A percentile compares a stretch with the other conserved stretches of the same genome.
phyloP scores from a whole-genome alignment of 2,329 filamentous ascomycete species.

The Pseudocercospora ulei region DNA sequence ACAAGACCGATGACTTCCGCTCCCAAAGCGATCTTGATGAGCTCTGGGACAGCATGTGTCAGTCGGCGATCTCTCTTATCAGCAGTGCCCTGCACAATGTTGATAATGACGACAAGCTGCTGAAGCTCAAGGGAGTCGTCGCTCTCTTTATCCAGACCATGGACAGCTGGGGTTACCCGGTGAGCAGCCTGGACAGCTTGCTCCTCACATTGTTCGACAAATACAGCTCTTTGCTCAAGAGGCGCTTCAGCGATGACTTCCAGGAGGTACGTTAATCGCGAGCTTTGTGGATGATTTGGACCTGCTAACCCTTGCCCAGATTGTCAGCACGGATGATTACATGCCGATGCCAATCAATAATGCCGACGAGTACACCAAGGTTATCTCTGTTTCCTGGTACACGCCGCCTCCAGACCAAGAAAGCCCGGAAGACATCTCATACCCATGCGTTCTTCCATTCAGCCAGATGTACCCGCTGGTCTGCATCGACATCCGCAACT shows the following conservation, averaged over 20 bases:
- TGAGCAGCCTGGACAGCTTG: conserved; percentile 70
- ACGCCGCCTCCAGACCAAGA: conserved; percentile 58
- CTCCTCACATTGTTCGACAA: conserved; percentile 85
- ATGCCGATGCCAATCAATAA: conserved; percentile 98
- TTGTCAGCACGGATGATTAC: conserved; percentile 87
- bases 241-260: conserved; percentile 88
- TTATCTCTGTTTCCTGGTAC: conserved; percentile 94
- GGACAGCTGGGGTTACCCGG: conserved; percentile 89
- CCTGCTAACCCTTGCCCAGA: conserved; percentile 34
- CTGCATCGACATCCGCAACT: conserved; percentile 96
- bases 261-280: conserved; percentile 56
- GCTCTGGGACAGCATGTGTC: conserved; percentile 96
- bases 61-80: conserved; percentile 71
- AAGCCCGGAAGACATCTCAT: conserved; percentile 63
- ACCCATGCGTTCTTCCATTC: conserved; percentile 87
- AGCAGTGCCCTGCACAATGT: conserved; percentile 67
- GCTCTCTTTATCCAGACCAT: conserved; percentile 96
- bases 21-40: conserved; percentile 88
- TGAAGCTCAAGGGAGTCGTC: conserved; percentile 92
- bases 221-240: conserved; percentile 84
- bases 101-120: conserved; percentile 75
- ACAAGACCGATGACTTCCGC: conserved; percentile 70
- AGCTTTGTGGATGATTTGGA: neutral
- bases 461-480: conserved; percentile 98
- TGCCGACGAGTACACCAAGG: conserved; percentile 84